Conservation (phyloP, 2,329 filamentous ascomycete genomes). For the Aspergillus piperis region DNA sequence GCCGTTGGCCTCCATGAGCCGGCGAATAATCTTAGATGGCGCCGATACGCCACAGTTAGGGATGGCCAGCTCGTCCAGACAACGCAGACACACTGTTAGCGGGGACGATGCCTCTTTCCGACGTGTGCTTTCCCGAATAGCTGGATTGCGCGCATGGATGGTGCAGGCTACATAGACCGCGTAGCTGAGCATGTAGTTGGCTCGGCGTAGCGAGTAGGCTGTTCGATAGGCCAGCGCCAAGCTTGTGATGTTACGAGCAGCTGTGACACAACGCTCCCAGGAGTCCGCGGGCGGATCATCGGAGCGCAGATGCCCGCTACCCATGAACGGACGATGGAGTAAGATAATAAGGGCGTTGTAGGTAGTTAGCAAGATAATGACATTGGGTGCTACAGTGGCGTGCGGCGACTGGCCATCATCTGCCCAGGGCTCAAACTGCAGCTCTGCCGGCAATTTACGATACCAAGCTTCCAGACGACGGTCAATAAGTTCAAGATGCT, state of each 20-base stretch:
- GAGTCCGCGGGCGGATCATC: conserved; percentile 19
- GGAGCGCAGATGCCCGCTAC: conserved; percentile 32
- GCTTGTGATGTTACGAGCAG: conserved; percentile 41
- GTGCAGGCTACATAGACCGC: conserved; percentile 47
- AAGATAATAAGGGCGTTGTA: conserved; percentile 50
- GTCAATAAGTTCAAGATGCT: conserved; percentile 24
- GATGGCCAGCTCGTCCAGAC: conserved; percentile 9
- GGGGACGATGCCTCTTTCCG: conserved; percentile 3
- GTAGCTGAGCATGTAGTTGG: conserved; percentile 47
- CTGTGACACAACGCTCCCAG: conserved; percentile 36
- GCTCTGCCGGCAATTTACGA: conserved; percentile 25
- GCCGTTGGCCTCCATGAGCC: conserved; percentile 10
- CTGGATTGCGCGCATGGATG: conserved; percentile 42
- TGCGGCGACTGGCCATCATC: conserved; percentile 9
- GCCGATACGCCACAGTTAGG: conserved; percentile 10
- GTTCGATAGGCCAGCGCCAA: conserved; percentile 39
- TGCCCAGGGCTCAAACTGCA: conserved; percentile 27
- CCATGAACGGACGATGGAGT: conserved; percentile 49
- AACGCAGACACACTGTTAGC: conserved; percentile 1
- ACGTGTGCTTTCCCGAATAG: conserved; percentile 8
- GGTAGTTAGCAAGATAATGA: conserved; percentile 36
- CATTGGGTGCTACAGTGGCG: conserved; percentile 28
- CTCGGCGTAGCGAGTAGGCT: conserved; percentile 43
- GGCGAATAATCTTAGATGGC: conserved; percentile 11
- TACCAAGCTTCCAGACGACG: conserved; percentile 30